Evolutionary conservation across 257 asterid genomes (phyloP).

Genomic region (Coffea canephora): DNA sequence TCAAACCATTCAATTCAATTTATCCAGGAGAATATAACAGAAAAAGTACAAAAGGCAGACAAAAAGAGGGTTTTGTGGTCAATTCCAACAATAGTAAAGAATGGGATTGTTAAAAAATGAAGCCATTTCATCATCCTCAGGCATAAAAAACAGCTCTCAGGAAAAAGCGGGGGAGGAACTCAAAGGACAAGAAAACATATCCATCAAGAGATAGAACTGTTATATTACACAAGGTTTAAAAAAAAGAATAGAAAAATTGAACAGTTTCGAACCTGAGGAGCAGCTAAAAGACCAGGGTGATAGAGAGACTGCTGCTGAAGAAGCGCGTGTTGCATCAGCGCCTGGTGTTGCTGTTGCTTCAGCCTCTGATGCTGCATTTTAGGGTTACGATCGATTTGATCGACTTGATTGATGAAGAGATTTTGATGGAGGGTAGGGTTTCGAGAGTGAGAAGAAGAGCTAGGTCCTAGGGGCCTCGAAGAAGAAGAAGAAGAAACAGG

Average conservation of each 20-base stretch:
- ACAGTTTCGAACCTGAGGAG: conserved; percentile 66
- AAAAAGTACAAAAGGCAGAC: too few relatives aligned
- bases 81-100: neutral
- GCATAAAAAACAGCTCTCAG: neutral
- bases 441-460: conserved; percentile 28
- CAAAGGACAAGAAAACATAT: neutral
- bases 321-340: conserved; percentile 94
- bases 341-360: conserved; percentile 85
- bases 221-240: too few relatives aligned
- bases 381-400: conserved; percentile 19
- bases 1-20: neutral
- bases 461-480: conserved; percentile 26
- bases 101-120: neutral
- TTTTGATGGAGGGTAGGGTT: conserved; percentile 37
- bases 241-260: neutral
- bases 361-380: conserved; percentile 84
- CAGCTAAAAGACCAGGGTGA: conserved; percentile 87
- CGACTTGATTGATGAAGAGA: conserved; percentile 23
- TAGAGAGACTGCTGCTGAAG: conserved; percentile 87
- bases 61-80: neutral
- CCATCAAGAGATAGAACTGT: neutral
- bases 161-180: neutral
- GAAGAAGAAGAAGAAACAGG: neutral
- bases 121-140: neutral
- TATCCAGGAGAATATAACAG: neutral